These are phyloP conservation scores for Pestalotiopsis sp. DNA, from an alignment of 2,329 filamentous ascomycete genomes.

Conservation along the genomic window DNA sequence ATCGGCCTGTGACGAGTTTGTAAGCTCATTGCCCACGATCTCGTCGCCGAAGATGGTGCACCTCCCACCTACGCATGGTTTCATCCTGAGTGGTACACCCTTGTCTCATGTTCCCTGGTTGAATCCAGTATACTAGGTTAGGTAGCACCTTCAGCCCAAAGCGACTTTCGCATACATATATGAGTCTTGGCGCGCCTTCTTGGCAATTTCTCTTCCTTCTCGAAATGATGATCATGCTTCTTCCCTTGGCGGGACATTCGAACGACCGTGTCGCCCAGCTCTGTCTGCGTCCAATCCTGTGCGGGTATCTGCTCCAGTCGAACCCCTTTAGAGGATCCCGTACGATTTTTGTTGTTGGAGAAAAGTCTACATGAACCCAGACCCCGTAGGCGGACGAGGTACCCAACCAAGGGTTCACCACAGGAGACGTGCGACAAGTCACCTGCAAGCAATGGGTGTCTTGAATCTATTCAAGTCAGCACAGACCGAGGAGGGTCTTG, in stretches of 20 bases:
- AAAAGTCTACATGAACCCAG: too few relatives aligned
- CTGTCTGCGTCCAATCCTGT: background rate
- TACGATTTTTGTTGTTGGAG: too few relatives aligned
- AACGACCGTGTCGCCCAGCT: background rate
- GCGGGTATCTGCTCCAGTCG: background rate
- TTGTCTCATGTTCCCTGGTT: background rate
- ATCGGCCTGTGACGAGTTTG: background rate
- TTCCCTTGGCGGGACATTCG: background rate
- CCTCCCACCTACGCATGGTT: background rate
- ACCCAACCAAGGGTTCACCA: too few relatives aligned
- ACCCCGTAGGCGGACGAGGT: too few relatives aligned
- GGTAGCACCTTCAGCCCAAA: background rate
- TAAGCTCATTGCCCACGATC: background rate
- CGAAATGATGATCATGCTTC: background rate
- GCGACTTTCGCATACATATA: slow-evolving; percentile 1
- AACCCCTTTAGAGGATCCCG: too few relatives aligned
- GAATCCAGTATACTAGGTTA: background rate
- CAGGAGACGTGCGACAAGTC: too few relatives aligned
- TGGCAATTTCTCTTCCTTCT: background rate
- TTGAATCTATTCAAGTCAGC: too few relatives aligned
- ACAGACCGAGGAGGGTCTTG: too few relatives aligned
- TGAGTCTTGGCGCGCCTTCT: slow-evolving; percentile 5
- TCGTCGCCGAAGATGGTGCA: background rate
- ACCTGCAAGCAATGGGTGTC: too few relatives aligned
- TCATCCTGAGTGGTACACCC: background rate